Percentiles rank a stretch among this genome's conserved stretches.
phyloP scores from a whole-genome alignment of 2,329 filamentous ascomycete species.

The Cordyceps pruinosa region DNA sequence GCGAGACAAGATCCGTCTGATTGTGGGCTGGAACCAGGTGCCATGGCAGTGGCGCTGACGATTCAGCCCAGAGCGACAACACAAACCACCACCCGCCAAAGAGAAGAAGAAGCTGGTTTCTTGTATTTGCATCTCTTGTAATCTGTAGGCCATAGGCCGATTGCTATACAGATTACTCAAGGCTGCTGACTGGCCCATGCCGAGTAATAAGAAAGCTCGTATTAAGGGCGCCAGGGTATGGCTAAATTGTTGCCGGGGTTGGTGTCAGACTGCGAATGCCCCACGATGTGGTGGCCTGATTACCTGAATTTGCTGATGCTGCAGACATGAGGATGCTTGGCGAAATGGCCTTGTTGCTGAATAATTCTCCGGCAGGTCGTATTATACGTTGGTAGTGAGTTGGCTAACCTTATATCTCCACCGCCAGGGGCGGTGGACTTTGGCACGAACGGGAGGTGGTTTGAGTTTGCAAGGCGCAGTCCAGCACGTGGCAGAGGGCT shows the following conservation, averaged over 20 bases:
- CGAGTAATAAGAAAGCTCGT: background rate
- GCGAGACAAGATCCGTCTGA: background rate
- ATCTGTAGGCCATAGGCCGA: background rate
- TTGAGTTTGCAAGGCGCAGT: conserved; percentile 3
- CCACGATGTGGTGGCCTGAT: background rate
- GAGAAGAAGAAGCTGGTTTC: background rate
- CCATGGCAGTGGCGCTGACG: background rate
- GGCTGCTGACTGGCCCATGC: background rate
- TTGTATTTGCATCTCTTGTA: background rate
- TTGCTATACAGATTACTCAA: background rate
- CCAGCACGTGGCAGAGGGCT: background rate
- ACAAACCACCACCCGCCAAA: no score
- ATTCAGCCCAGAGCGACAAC: no score
- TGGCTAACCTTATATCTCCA: background rate
- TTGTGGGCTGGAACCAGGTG: background rate
- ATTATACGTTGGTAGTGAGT: background rate
- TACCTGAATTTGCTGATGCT: background rate
- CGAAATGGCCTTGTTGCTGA: background rate
- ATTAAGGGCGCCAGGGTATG: background rate
- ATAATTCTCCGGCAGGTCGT: background rate
- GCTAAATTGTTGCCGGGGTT: background rate
- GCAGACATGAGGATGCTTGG: background rate
- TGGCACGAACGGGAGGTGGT: background rate
- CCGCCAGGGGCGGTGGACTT: background rate
- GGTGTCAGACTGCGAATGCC: background rate